Evolutionary conservation across 2,329 filamentous ascomycete species (phyloP), one percentile per base, ranked within the genome.

Genomic region (Colletotrichum falcatum): DNA sequence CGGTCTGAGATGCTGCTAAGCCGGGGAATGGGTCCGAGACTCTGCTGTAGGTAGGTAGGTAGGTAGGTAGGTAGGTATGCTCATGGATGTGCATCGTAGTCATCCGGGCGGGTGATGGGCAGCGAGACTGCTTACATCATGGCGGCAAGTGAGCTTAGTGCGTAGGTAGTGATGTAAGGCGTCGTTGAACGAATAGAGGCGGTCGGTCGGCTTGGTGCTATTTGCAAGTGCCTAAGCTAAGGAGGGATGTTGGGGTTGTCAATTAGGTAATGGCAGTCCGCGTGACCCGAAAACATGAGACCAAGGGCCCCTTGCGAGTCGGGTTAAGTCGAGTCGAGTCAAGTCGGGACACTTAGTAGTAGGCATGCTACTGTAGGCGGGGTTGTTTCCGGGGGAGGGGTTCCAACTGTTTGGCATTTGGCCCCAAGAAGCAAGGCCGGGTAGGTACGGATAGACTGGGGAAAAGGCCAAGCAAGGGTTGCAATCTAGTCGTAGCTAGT

Each of bases 121-220:
- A 58, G 37, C 49, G 68, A 68, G 53, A 58, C 53, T 48, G 37
- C 59, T 63, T 60, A 58, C 68, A 68, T 68, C 59, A 71, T 68
- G 46, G 64, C 53, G 68, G 58, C 33, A 70, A 56, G 42, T n/a
- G 12, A 37, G 33, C 44, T 23, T 2, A 16, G 30, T 33, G 3
- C 8, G 5, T 44, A 46, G 44, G 42, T 44, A 46, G 42, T 44
- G 16, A 46, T 46, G 44, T 23, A 46, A 46, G 12, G 20, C 2
- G 20, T 12, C 37, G 4, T 18, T 9, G 26, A 16, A 44, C 20
- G 42, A 16, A 37, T 35, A 28, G 26, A 26, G 37, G 49, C 39
- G 16, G 33, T 23, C 14, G 37, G 63, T 23, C 14, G 44, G 63
- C 55, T 65, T 65, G 67, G 63, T n/a, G n/a, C n/a, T n/a, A n/a